Percentiles rank a stretch among this genome's conserved stretches.
These are phyloP conservation scores for Lycium ferocissimum DNA, from an alignment of 257 asterid species.

Conservation along the genomic window DNA sequence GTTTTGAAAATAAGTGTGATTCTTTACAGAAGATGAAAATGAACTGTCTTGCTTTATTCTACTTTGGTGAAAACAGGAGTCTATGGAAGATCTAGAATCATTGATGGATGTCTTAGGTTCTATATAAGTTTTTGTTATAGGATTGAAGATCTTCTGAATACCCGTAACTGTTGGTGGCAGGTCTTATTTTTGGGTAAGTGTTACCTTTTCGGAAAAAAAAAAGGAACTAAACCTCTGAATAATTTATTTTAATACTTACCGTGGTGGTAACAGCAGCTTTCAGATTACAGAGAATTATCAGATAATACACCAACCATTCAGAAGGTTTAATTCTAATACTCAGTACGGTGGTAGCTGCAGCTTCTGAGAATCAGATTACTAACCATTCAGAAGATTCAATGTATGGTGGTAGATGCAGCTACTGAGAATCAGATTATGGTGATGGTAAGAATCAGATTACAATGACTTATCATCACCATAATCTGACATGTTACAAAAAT, in stretches of 20 bases:
- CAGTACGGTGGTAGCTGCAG: background rate
- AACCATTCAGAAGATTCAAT: slow-evolving; percentile 19
- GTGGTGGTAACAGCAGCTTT: background rate
- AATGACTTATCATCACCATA: background rate
- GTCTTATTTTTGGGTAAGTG: too few species aligned
- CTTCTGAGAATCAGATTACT: slow-evolving; percentile 23
- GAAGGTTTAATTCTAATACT: background rate
- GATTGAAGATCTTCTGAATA: too few species aligned
- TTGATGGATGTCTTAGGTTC: too few species aligned
- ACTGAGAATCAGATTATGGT: slow-evolving; percentile 21
- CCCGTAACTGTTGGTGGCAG: too few species aligned
- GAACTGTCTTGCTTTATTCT: too few species aligned
- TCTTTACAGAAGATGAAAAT: too few species aligned
- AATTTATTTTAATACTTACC: background rate
- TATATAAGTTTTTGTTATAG: too few species aligned
- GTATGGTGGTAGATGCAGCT: slow-evolving; percentile 22
- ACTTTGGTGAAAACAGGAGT: too few species aligned
- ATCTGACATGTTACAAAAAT: background rate
- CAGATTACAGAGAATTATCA: background rate
- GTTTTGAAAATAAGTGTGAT: too few species aligned
- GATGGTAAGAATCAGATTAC: slow-evolving; percentile 23
- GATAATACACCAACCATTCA: background rate
- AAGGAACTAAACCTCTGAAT: slow-evolving; percentile 7
- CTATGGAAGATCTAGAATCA: too few species aligned
- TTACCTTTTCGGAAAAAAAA: too few species aligned